phyloP scores from a whole-genome alignment of 2,329 filamentous ascomycete species.

The Alternaria viburni region DNA sequence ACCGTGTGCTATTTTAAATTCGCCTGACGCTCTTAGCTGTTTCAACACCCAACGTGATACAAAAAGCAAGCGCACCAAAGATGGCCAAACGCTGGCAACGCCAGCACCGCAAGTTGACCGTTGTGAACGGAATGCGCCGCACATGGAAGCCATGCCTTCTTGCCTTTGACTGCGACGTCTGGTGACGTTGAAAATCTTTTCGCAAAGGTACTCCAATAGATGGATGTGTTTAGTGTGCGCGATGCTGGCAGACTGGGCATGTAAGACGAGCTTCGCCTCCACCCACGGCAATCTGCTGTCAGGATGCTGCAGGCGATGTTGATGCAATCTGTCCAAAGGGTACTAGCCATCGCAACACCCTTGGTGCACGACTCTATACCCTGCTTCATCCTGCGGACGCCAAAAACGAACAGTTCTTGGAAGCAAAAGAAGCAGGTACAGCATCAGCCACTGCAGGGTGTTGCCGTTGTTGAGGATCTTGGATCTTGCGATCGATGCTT shows the following conservation, averaged over 20 bases:
- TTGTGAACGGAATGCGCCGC: not conserved
- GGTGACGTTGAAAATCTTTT: not conserved
- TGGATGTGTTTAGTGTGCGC: not conserved
- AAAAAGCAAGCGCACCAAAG: slow-evolving; percentile 1
- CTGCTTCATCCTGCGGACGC: not conserved
- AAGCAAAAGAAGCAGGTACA: not conserved
- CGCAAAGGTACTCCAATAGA: not conserved
- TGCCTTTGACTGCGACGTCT: not conserved
- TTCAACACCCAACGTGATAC: slow-evolving; percentile 7
- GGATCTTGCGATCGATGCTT: not conserved
- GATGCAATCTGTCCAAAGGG: not conserved
- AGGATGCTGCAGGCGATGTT: not conserved
- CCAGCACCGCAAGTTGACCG: slow-evolving; percentile 1
- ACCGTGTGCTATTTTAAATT: slow-evolving; percentile 1
- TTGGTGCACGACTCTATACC: not conserved
- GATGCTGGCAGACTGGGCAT: not conserved
- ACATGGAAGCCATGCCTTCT: not conserved
- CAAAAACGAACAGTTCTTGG: not conserved
- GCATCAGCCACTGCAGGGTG: not conserved
- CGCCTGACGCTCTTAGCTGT: slow-evolving; percentile 1
- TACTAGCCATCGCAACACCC: not conserved
- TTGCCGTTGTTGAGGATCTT: not conserved
- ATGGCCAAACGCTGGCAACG: slow-evolving; percentile 6
- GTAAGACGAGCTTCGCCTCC: not conserved
- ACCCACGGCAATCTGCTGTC: not conserved